These are phyloP conservation scores for Amanita polypyramis DNA, from an alignment of 768 basidiomycete genomes.

Conservation along the genomic window DNA sequence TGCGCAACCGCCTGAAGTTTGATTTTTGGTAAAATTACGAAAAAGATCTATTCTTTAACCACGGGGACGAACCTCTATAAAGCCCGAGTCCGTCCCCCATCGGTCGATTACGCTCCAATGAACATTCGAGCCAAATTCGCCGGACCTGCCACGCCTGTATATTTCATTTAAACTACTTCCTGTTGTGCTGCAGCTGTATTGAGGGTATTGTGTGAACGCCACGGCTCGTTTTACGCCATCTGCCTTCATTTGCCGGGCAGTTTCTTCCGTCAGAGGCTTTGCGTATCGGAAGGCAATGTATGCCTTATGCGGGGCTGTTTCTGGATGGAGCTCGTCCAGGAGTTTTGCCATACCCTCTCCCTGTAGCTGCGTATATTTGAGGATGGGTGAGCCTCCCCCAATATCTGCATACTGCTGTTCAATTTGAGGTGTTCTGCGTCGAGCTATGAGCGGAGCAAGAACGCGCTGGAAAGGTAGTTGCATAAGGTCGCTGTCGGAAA, in stretches of 20 bases:
- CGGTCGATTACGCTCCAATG: slow-evolving; percentile 98
- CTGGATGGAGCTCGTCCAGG: slow-evolving; percentile 90
- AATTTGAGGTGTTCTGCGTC: slow-evolving; percentile 82
- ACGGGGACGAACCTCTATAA: slow-evolving; percentile 61
- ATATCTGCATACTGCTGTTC: slow-evolving; percentile 92
- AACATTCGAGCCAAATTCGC: slow-evolving; percentile 47
- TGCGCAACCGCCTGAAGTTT: slow-evolving; percentile 71
- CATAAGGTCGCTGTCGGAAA: slow-evolving; percentile 88
- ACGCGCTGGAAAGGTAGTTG: slow-evolving; percentile 87
- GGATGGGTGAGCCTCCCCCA: slow-evolving; percentile 94
- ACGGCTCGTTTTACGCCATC: slow-evolving; percentile 90
- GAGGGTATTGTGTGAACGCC: slow-evolving; percentile 97
- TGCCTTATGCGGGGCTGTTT: slow-evolving; percentile 88
- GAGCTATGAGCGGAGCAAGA: slow-evolving; percentile 83
- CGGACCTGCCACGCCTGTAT: slow-evolving; percentile 52
- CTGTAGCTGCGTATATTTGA: slow-evolving; percentile 80
- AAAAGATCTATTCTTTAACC: neutral
- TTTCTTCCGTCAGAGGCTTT: slow-evolving; percentile 76
- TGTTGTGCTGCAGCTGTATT: slow-evolving; percentile 97
- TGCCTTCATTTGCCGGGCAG: slow-evolving; percentile 70
- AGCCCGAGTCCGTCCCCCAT: slow-evolving; percentile 93
- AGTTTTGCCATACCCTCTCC: slow-evolving; percentile 84
- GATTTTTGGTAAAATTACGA: neutral
- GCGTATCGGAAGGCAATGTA: slow-evolving; percentile 97
- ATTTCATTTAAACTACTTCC: slow-evolving; percentile 96